Evolutionary conservation across 495 filamentous ascomycete genomes (phyloP), one percentile per base, ranked within the genome.

Genomic region (Physcia stellaris): DNA sequence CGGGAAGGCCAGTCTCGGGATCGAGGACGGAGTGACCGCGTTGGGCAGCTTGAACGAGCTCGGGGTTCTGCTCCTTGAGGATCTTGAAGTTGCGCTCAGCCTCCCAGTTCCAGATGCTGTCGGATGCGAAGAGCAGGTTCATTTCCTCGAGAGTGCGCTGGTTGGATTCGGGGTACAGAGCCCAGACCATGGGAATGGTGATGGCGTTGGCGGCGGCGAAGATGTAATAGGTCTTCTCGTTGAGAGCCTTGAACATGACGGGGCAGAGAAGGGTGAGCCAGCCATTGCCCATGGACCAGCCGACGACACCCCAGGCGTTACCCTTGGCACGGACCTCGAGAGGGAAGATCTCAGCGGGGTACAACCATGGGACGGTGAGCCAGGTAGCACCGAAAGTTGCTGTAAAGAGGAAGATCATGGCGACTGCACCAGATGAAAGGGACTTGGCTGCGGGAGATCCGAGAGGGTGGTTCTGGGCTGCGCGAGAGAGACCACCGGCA

Each of bases 301-400:
- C 77, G 2, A 83, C 67, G 0, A 82, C 79, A 46, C 79, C 77
- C 73, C 76, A 81, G n/a, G 79, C 74, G 34, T 80, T 82, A 15
- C 79, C 79, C 22, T 75, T 73, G 4, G 76, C 78, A 18, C 79
- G 70, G 7, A 81, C 69, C 19, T 75, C 67, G 13, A 82, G 55
- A 0, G 78, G 79, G 55, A 82, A 81, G 37, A 82, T 82, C 48
- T 83, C 78, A 12, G 77, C 75, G 0, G 76, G 77, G 40, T 82
- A 82, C 4, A 81, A 46, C 76, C 75, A 81, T 0, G 77, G 77
- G 2, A 79, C 76, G 0, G 75, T 80, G 9, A 83, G 53, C 79
- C 79, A 83, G 2, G 79, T 79, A 0, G 77, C 78, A 19, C 77
- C 77, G 43, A 83, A 83, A 1, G 77, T 63, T 4, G 66, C 67